Base-by-base conservation (phyloP, 768 basidiomycete species). In the Mycena epipterygia region DNA sequence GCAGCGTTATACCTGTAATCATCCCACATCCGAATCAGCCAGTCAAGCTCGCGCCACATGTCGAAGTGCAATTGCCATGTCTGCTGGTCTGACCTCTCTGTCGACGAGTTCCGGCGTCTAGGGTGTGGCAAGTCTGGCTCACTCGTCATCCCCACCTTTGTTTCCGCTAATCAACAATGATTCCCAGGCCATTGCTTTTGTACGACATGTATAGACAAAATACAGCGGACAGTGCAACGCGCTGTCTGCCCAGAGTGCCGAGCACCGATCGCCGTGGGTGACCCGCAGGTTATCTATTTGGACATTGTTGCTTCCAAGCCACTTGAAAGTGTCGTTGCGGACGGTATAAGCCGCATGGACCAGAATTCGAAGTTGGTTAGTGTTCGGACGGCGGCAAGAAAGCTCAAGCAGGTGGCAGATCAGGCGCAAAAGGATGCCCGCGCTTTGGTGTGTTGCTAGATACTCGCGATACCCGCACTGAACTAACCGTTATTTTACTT, bases 141-240 rank as follows among this genome's bases (percentile, higher is more conserved):
- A 9, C n/a, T 44, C 42, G 11, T n/a, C 3, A 5, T n/a, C 19
- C 29, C 5, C 21, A n/a, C 3, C 11, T 8, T 23, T 23, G 21
- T 33, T 13, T 52, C 48, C 16, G 21, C 17, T 37, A 3, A 49
- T 39, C 11, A 29, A 37, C 19, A 32, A 30, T 14, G 29, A 11
- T 16, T 21, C 30, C 6, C 53, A 85, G 85, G 85, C 14, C 85
- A 86, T 68, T 83, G 84, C n/a, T 84, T 79, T 64, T 87, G 85
- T 60, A 68, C 58, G 9, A 61, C 71, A n/a, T 87, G 85, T 70
- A 76, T 79, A 23, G 59, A 71, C 5, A 53, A 59, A 5, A 76
- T 82, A 44, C 64, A 60, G 51, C 73, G 14, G n/a, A 73, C n/a
- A n/a, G n/a, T 30, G 33, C 69, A 19, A 63, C 37, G 64, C 25